Conservation (phyloP, 495 filamentous ascomycete genomes). For the Neurospora sp. region DNA sequence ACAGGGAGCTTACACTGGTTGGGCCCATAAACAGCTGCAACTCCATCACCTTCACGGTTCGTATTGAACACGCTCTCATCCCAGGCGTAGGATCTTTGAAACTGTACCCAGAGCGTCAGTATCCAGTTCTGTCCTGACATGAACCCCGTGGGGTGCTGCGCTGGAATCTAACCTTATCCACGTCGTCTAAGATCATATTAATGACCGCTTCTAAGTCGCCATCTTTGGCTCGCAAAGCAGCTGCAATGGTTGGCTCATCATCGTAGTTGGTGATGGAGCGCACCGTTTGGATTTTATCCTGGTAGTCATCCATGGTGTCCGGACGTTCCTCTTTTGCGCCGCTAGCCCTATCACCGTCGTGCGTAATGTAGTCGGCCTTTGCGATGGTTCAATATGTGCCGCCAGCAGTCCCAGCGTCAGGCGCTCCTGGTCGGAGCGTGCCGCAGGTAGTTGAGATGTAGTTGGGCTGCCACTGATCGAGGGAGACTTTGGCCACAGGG, state of each 20-base stretch:
- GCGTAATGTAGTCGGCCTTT: not conserved
- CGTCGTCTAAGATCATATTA: slow-evolving; percentile 35
- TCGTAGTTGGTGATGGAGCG: slow-evolving; percentile 5
- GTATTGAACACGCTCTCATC: slow-evolving; percentile 36
- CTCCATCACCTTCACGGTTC: slow-evolving; percentile 33
- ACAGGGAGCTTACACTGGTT: not conserved
- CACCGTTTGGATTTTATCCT: slow-evolving; percentile 8
- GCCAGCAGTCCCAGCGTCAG: not conserved
- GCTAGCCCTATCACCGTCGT: not conserved
- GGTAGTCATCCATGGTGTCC: not conserved
- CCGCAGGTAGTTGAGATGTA: not conserved
- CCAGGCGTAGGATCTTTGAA: slow-evolving; percentile 29
- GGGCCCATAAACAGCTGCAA: not conserved
- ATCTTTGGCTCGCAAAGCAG: slow-evolving; percentile 27
- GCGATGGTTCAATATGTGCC: not conserved
- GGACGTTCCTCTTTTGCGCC: not conserved
- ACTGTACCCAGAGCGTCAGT: slow-evolving; percentile 18
- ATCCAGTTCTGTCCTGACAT: not conserved
- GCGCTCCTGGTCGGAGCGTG: not conserved
- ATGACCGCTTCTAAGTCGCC: slow-evolving; percentile 33
- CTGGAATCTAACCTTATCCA: slow-evolving; percentile 24
- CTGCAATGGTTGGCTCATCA: slow-evolving; percentile 3
- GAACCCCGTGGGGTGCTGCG: not conserved
- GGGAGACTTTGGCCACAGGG: not conserved
- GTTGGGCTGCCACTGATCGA: not conserved